Evolutionary conservation across 805 yeast genomes (phyloP).

Genomic region (Grigorovia humatica): DNA sequence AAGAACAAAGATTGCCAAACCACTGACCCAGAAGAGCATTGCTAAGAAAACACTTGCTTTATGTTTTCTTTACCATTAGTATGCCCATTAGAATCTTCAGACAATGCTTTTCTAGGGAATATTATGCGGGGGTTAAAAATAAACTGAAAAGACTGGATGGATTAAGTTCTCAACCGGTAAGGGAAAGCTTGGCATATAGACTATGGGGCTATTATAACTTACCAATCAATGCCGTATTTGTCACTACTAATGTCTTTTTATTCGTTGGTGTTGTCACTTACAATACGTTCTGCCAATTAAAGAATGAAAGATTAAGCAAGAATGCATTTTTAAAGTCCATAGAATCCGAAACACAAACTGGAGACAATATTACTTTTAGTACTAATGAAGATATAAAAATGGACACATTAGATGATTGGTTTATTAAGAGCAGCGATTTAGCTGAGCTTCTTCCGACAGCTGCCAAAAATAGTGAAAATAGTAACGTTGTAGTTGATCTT

Average conservation of each 20-base stretch:
- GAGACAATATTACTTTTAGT: not conserved
- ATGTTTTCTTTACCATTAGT: not conserved
- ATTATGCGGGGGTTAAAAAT: not conserved
- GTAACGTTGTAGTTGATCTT: not conserved
- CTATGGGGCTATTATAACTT: slow-evolving; percentile 33
- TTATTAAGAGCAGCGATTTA: not conserved
- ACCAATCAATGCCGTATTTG: slow-evolving; percentile 31
- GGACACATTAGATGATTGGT: not conserved
- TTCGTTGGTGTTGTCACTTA: slow-evolving; percentile 28
- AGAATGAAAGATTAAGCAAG: not conserved
- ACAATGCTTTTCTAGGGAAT: not conserved
- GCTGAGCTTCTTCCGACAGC: not conserved
- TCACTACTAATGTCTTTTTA: slow-evolving; percentile 29
- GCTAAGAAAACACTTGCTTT: not conserved
- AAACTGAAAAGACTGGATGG: not conserved
- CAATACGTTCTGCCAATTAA: slow-evolving; percentile 19
- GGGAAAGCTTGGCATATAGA: not conserved
- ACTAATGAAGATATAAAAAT: not conserved
- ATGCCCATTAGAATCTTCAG: not conserved
- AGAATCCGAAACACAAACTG: not conserved
- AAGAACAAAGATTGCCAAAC: not conserved
- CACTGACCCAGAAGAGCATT: not conserved
- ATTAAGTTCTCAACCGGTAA: not conserved
- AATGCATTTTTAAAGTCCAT: not conserved
- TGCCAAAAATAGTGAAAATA: slow-evolving; percentile 1